These are phyloP conservation scores for Carex littledalei DNA, from an alignment of 176 grass and related monocot species.

Conservation along the genomic window DNA sequence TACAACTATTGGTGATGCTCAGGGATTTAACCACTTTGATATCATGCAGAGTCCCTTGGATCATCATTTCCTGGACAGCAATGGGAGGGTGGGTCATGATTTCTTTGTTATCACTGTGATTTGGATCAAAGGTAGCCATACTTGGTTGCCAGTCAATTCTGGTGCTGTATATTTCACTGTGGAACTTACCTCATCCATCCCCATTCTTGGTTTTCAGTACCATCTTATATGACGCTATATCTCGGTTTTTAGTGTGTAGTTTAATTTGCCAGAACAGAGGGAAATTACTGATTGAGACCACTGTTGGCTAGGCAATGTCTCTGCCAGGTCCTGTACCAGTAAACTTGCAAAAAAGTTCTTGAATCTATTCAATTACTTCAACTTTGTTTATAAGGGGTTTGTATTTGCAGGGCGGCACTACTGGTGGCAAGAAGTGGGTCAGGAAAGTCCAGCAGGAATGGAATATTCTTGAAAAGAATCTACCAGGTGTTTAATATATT, in stretches of 20 bases:
- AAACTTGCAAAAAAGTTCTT: neutral
- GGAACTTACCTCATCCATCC: slow-evolving; percentile 7
- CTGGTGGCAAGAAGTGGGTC: slow-evolving; percentile 79
- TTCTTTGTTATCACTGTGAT: neutral
- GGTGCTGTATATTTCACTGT: neutral
- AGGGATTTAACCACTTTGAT: slow-evolving; percentile 88
- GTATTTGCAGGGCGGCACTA: slow-evolving; percentile 43
- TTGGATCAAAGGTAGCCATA: neutral
- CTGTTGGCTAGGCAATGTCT: neutral
- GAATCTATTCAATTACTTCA: neutral
- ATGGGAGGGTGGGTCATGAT: slow-evolving; percentile 32
- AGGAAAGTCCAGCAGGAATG: slow-evolving; percentile 98
- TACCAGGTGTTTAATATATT: slow-evolving; percentile 51
- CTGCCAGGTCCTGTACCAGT: neutral
- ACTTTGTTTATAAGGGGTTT: neutral
- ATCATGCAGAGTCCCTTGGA: slow-evolving; percentile 61
- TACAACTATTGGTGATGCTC: slow-evolving; percentile 27
- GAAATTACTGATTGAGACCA: neutral
- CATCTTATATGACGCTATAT: neutral
- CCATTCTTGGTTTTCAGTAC: neutral
- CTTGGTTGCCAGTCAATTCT: neutral
- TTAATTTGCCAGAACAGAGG: neutral
- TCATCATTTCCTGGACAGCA: slow-evolving; percentile 72
- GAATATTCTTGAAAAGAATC: slow-evolving; percentile 94
- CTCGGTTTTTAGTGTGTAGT: neutral